Evolutionary conservation across 2,329 filamentous ascomycete species (phyloP).

Genomic region (Trichoderma koningii): DNA sequence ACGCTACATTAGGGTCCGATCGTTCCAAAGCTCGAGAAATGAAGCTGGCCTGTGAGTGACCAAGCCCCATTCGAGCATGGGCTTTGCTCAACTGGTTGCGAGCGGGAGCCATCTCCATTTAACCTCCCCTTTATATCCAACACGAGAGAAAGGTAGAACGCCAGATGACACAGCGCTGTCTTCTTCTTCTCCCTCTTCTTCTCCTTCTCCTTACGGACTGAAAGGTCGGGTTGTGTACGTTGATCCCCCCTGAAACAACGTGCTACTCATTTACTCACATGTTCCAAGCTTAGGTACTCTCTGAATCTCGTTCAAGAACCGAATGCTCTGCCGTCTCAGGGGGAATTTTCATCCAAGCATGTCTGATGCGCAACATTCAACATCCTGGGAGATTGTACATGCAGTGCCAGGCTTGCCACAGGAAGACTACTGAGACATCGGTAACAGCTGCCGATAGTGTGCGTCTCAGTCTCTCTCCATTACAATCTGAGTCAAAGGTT

Average conservation of each 20-base stretch:
- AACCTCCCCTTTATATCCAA: no score
- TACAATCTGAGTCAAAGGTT: neutral
- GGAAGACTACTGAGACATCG: conserved; percentile 1
- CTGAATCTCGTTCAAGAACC: neutral
- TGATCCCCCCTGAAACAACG: neutral
- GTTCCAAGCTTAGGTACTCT: neutral
- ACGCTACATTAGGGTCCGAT: neutral
- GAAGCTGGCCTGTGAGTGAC: neutral
- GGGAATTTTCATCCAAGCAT: neutral
- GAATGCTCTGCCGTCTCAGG: neutral
- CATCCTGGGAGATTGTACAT: neutral
- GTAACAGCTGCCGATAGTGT: neutral
- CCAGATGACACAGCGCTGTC: neutral
- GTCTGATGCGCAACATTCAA: neutral
- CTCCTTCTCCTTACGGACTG: no score
- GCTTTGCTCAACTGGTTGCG: neutral
- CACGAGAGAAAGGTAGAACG: no score
- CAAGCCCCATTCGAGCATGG: neutral
- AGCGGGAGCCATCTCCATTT: neutral
- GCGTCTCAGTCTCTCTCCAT: conserved; percentile 4
- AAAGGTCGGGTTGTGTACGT: no score
- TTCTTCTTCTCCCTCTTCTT: neutral
- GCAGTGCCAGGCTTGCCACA: neutral
- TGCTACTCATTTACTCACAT: neutral
- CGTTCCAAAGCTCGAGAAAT: neutral